Percentiles rank a stretch among this genome's conserved stretches.
phyloP scores from a whole-genome alignment of 805 yeast genomes.

The Kuraishia borneana region DNA sequence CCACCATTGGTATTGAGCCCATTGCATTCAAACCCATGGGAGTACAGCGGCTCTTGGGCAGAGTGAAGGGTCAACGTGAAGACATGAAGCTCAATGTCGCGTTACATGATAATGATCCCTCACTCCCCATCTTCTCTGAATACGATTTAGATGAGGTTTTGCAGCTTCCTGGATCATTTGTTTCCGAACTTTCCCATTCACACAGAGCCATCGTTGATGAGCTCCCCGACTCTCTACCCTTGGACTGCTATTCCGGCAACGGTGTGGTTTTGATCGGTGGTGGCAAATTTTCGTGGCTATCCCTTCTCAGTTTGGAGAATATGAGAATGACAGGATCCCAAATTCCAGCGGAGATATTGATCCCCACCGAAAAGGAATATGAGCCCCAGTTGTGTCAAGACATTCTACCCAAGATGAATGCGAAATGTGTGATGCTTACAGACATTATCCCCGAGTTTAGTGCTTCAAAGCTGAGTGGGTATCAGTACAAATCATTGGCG shows the following conservation, averaged over 20 bases:
- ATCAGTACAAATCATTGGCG: conserved; percentile 38
- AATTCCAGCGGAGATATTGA: conserved; percentile 37
- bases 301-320: conserved; percentile 40
- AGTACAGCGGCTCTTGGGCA: background rate
- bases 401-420: conserved; percentile 35
- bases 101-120: conserved; percentile 15
- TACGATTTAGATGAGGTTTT: conserved; percentile 38
- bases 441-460: conserved; percentile 36
- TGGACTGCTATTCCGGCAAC: conserved; percentile 30
- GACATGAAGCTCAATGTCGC: conserved; percentile 12
- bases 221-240: conserved; percentile 25
- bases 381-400: conserved; percentile 30
- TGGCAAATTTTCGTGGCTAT: conserved; percentile 55
- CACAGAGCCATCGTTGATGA: conserved; percentile 33
- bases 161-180: conserved; percentile 30
- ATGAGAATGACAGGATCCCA: conserved; percentile 32
- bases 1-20: conserved; percentile 13
- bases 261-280: conserved; percentile 75
- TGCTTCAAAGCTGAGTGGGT: conserved; percentile 28
- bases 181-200: conserved; percentile 29
- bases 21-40: background rate
- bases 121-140: conserved; percentile 35
- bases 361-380: conserved; percentile 33
- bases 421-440: conserved; percentile 45
- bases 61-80: background rate